phyloP scores from a whole-genome alignment of 2,329 filamentous ascomycete species.

The Diaporthe sp. region DNA sequence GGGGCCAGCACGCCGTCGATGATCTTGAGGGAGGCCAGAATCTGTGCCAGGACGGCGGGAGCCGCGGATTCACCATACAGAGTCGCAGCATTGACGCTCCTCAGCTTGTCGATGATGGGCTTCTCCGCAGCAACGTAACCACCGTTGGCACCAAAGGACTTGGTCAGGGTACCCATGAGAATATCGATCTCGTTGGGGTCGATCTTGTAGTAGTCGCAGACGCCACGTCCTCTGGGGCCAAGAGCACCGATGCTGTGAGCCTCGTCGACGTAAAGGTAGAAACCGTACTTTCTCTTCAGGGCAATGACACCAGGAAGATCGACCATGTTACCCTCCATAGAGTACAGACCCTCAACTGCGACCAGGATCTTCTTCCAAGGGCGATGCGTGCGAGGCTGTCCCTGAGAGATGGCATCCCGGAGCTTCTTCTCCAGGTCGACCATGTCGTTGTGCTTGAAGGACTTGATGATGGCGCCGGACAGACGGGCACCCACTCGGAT shows the following conservation, averaged over 20 bases:
- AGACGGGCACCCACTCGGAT: conserved; percentile 96
- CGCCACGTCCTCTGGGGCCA: conserved; percentile 88
- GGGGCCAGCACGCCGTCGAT: conserved; percentile 90
- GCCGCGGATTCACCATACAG: conserved; percentile 89
- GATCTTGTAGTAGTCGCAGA: conserved; percentile 97
- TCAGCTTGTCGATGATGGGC: conserved; percentile 91
- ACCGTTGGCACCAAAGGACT: conserved; percentile 98
- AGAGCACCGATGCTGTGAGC: conserved; percentile 96
- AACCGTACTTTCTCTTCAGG: conserved; percentile 97
- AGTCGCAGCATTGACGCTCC: conserved; percentile 86
- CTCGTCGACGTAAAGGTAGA: conserved; percentile 94
- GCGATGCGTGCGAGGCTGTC: conserved; percentile 96
- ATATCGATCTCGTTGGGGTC: conserved; percentile 92
- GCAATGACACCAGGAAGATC: conserved; percentile 91
- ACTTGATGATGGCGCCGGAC: conserved; percentile 93
- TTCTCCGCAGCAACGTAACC: conserved; percentile 95
- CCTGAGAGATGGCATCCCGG: conserved; percentile 94
- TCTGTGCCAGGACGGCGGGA: conserved; percentile 91
- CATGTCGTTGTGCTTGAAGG: conserved; percentile 99
- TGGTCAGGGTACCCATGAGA: conserved; percentile 97
- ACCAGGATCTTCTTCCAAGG: conserved; percentile 99
- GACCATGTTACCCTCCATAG: conserved; percentile 99
- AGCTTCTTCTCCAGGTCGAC: conserved; percentile 85
- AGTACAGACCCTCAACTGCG: conserved; percentile 96
- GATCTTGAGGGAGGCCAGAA: conserved; percentile 86